Base-by-base conservation (phyloP, 2,329 filamentous ascomycete genomes). In the Orbilia javanica region DNA sequence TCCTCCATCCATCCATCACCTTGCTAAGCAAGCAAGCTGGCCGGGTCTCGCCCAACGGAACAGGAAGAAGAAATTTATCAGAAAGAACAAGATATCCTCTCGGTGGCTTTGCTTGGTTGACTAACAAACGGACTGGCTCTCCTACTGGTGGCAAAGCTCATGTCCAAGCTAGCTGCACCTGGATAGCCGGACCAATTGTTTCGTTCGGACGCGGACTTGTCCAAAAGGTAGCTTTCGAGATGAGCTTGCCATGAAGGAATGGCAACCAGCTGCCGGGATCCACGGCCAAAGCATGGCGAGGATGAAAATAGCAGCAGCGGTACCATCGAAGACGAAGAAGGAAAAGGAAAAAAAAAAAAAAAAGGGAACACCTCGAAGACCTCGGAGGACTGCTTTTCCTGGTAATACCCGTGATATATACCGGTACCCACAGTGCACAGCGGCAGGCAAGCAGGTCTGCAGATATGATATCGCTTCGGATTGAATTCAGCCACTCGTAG, bases 181-280 rank as follows among this genome's bases (percentile, higher is more conserved):
- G 42, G 57, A 60, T 57, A 69, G 52, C 50, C 66, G 66, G 68
- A 36, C 68, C 55, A 65, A 72, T 64, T 48, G 46, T 64, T 64
- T 64, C 68, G 66, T 62, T 53, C 39, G 52, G 42, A 69, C 52
- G 52, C 52, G 52, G 48, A 53, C 31, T 42, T 44, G 42, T 18
- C 20, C 42, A 48, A n/a, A n/a, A 36, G 39, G 18, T 57, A 57
- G 34, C 65, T 68, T 31, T 13, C n/a, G 52, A 60, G 68, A 72
- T 65, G 68, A 72, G 68, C 57, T 55, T 63, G 52, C 36, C 31
- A 44, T 44, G 42, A 15, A 11, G n/a, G 36, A 60, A 36, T 4
- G 8, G n/a, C 36, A 39, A 39, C 36, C 36, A 39, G 36, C 7
- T 13, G 8, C 48, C 39, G 42, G 52, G 66, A 62, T 68, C 8